Conservation (phyloP, 306 rosid species). For the Vachellia collinsii region DNA sequence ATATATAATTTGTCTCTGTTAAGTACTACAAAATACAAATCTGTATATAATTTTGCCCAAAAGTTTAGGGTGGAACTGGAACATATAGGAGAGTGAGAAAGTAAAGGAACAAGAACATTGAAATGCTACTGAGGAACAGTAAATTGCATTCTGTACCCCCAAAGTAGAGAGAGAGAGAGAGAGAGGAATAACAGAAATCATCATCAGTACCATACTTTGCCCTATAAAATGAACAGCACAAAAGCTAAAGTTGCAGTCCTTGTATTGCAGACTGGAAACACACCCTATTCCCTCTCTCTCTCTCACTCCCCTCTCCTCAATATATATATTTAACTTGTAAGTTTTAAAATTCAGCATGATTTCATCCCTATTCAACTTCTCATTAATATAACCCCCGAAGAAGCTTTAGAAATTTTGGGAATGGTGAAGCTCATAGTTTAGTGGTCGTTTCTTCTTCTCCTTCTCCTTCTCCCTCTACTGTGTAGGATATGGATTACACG, state of each 20-base stretch:
- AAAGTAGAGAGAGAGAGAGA: slow-evolving; percentile 24
- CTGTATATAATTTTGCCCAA: not conserved
- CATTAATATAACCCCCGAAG: slow-evolving; percentile 1
- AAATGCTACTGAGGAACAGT: slow-evolving; percentile 58
- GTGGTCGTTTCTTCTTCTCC: slow-evolving; percentile 25
- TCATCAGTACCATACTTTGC: slow-evolving; percentile 59
- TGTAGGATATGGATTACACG: slow-evolving; percentile 3
- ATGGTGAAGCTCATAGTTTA: slow-evolving; percentile 58
- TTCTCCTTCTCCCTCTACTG: not conserved
- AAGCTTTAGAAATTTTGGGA: slow-evolving; percentile 57
- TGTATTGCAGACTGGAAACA: slow-evolving; percentile 98
- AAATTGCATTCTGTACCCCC: slow-evolving; percentile 54
- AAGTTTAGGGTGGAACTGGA: not conserved
- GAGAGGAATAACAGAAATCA: slow-evolving; percentile 61
- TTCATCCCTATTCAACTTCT: slow-evolving; percentile 53
- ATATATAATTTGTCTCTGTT: too few species aligned
- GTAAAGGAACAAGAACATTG: slow-evolving; percentile 54
- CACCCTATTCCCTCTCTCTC: slow-evolving; percentile 37
- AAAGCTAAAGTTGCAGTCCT: slow-evolving; percentile 91
- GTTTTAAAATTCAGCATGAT: slow-evolving; percentile 50
- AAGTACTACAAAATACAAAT: not conserved
- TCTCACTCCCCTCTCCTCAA: not conserved
- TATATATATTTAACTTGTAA: slow-evolving; percentile 20
- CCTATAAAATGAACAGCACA: slow-evolving; percentile 58
- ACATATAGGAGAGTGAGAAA: slow-evolving; percentile 34